These are phyloP conservation scores for Lanmaoa pseudosensibilis DNA, from an alignment of 768 basidiomycete species.

Conservation along the genomic window DNA sequence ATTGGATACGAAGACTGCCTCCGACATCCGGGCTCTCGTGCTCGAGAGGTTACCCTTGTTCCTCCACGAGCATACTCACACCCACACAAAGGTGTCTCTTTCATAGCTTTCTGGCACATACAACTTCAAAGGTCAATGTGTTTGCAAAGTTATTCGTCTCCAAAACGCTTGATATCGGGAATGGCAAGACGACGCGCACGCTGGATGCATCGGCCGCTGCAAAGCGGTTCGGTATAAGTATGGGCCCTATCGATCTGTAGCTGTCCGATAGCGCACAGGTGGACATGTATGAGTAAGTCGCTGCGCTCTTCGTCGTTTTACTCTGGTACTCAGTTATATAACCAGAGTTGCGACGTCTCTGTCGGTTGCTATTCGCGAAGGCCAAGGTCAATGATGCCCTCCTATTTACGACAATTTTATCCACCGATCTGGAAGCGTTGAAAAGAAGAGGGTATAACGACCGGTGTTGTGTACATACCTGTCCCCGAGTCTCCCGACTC, in stretches of 20 bases:
- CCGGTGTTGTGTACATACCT: conserved; percentile 29
- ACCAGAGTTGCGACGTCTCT: conserved; percentile 82
- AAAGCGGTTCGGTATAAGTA: conserved; percentile 44
- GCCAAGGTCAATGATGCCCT: conserved; percentile 86
- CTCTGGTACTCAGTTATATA: conserved; percentile 1
- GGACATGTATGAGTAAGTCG: conserved; percentile 89
- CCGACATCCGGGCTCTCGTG: conserved; percentile 59
- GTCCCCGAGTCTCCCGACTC: conserved; percentile 1
- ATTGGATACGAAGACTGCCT: conserved; percentile 44
- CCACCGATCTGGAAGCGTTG: conserved; percentile 81
- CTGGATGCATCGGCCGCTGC: conserved; percentile 78
- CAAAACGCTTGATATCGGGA: conserved; percentile 58
- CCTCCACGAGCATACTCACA: conserved; percentile 82
- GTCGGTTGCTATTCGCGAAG: conserved; percentile 68
- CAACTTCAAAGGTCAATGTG: conserved; percentile 70
- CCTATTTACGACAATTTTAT: conserved; percentile 90
- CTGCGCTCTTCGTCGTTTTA: neutral
- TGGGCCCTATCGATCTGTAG: conserved; percentile 70
- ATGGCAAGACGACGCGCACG: conserved; percentile 46
- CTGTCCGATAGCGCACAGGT: conserved; percentile 71
- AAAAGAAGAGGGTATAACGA: conserved; percentile 86
- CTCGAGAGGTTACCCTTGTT: conserved; percentile 88
- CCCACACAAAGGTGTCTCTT: conserved; percentile 58
- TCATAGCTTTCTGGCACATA: conserved; percentile 62
- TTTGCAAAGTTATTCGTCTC: conserved; percentile 64